Percentiles rank a stretch among this genome's conserved stretches.
These are phyloP conservation scores for Castanea mollissima DNA, from an alignment of 306 rosid species.

Conservation along the genomic window DNA sequence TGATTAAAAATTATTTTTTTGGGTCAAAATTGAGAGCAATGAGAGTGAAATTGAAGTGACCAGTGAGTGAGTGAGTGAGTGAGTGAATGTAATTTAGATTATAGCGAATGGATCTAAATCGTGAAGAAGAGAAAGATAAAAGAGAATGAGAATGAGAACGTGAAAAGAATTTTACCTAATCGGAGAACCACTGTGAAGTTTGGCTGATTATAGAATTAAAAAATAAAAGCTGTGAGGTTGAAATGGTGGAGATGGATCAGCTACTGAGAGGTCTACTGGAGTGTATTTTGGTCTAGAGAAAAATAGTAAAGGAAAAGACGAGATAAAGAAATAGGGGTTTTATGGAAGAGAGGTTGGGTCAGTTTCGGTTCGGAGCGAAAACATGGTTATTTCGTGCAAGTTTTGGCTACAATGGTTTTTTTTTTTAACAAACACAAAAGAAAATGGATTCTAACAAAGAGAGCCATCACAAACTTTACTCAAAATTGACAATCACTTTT, in stretches of 20 bases:
- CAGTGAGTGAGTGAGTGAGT: no score
- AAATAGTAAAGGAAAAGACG: not conserved
- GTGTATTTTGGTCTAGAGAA: not conserved
- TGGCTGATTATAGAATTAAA: not conserved
- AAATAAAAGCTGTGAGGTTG: not conserved
- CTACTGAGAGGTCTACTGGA: not conserved
- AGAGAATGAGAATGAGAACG: not conserved
- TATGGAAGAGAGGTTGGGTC: not conserved
- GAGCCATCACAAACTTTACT: no score
- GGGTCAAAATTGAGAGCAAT: no score
- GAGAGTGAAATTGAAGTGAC: no score
- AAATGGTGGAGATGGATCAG: not conserved
- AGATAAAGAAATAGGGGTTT: not conserved
- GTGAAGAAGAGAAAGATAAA: not conserved
- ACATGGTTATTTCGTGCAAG: no score
- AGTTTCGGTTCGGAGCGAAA: not conserved
- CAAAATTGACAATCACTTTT: no score
- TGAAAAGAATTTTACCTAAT: constrained; percentile 15
- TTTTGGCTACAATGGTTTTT: not conserved
- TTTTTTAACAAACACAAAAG: not conserved
- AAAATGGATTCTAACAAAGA: no score
- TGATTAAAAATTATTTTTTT: no score
- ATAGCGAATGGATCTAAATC: constrained; percentile 25
- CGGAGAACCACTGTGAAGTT: not conserved
- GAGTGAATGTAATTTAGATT: not conserved